Evolutionary conservation across 2,329 filamentous ascomycete genomes (phyloP), one percentile per base, ranked within the genome.

Genomic region (Cladosporium colombiae): DNA sequence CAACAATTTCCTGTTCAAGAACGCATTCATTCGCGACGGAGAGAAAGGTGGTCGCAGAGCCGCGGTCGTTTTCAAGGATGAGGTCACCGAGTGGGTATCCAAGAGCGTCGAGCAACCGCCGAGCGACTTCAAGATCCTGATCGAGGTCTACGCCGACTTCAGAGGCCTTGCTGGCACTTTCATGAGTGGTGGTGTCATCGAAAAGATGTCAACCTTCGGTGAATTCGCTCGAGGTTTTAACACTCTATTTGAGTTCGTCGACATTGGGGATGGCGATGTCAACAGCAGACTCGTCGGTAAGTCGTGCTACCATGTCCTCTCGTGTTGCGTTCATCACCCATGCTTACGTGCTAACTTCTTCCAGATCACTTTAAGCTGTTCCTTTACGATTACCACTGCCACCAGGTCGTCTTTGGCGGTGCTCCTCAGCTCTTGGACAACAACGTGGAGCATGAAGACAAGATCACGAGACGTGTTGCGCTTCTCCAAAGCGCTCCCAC

Each of bases 331-430:
- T 13, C 40, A 46, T 8, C 40, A 23, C n/a, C 7, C 8, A 46
- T 46, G 13, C 49, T 29, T 4, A 44, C 37, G 16, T 62, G 64
- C 58, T 66, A 18, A 68, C 57, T 64, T 64, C 25, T n/a, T 62
- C 40, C 68, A 86, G 85, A 85, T 69, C 78, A 78, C 29, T 83
- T 88, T 75, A 83, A 84, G 70, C 74, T 85, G 57, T 81, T 84
- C 74, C 76, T 86, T 60, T 79, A 83, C 74, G 83, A 88, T 70
- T 83, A 81, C 68, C 85, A 87, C 70, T 89, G 86, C 72, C 85
- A 84, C 62, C 85, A 87, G 65, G 82, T 89, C 62, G 78, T 88
- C 58, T 79, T 89, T 40, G 87, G 86, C 10, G 87, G 85, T 74
- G 84, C 84, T 16, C 83, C 85, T 66, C 78, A 79, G 13, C 76